These are phyloP conservation scores for Scortechinia acanthostroma DNA, from an alignment of 2,329 filamentous ascomycete species.

Conservation along the genomic window DNA sequence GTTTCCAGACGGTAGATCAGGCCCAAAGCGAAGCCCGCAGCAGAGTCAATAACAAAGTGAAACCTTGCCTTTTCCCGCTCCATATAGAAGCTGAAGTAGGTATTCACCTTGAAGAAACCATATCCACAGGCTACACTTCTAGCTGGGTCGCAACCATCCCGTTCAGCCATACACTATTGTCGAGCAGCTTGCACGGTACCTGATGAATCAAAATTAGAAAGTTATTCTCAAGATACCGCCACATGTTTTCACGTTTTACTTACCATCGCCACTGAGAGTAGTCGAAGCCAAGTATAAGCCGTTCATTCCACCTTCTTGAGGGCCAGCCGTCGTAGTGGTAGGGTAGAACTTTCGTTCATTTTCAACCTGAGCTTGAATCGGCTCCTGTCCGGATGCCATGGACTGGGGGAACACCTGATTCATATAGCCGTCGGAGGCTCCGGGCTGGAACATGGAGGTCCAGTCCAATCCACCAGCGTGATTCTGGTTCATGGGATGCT, in stretches of 20 bases:
- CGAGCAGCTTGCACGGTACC: too few species aligned
- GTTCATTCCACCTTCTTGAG: constrained; percentile 32
- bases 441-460: constrained; percentile 34
- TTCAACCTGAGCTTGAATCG: constrained; percentile 32
- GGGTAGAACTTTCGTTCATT: constrained; percentile 31
- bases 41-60: too few species aligned
- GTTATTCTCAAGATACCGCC: too few species aligned
- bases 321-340: constrained; percentile 22
- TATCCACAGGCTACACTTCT: too few species aligned
- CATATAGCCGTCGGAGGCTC: constrained; percentile 32
- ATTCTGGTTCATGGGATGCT: constrained; percentile 17
- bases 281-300: constrained; percentile 35
- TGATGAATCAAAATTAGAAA: too few species aligned
- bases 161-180: too few species aligned
- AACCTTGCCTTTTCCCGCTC: too few species aligned
- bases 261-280: constrained; percentile 34
- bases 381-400: constrained; percentile 29
- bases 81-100: too few species aligned
- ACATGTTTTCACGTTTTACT: too few species aligned
- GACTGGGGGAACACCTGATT: constrained; percentile 33
- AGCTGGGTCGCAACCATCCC: too few species aligned
- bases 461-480: constrained; percentile 30
- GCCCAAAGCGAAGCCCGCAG: background rate
- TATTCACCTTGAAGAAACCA: too few species aligned
- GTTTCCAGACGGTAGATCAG: too few species aligned